Evolutionary conservation across 2,329 filamentous ascomycete genomes (phyloP).

Genomic region (Pleoardoris graminearum): DNA sequence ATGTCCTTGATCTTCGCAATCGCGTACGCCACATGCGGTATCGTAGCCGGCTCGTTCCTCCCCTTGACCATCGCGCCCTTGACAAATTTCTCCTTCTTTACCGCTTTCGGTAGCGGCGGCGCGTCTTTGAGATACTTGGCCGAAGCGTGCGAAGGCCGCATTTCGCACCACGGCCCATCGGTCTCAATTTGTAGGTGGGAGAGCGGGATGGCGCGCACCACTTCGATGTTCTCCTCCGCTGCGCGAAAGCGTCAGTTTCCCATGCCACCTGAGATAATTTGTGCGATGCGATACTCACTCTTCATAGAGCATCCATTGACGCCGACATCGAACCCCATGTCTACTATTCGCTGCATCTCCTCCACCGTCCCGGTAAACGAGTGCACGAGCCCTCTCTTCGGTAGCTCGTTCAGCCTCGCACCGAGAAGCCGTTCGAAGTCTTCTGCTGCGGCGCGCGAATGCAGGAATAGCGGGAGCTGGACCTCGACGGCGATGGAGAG

Average conservation of each 20-base stretch:
- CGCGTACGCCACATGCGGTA: constrained; percentile 83
- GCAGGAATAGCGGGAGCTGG: constrained; percentile 85
- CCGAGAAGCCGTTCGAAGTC: constrained; percentile 80
- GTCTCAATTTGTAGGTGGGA: constrained; percentile 91
- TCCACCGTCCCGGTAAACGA: constrained; percentile 88
- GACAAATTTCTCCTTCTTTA: constrained; percentile 96
- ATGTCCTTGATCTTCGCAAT: constrained; percentile 85
- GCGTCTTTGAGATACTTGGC: constrained; percentile 72
- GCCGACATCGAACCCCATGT: constrained; percentile 84
- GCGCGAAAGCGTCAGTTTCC: not conserved
- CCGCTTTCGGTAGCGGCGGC: constrained; percentile 73
- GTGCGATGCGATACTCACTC: no score
- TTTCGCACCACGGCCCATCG: constrained; percentile 97
- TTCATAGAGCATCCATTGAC: constrained; percentile 97
- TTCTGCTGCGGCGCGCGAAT: constrained; percentile 81
- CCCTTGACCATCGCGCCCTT: constrained; percentile 90
- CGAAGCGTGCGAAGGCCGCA: constrained; percentile 84
- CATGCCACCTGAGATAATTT: no score
- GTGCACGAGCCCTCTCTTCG: constrained; percentile 83
- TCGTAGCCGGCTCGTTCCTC: constrained; percentile 88
- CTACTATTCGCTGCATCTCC: constrained; percentile 81
- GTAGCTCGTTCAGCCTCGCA: constrained; percentile 65
- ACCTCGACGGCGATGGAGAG: constrained; percentile 76
- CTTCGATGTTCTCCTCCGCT: constrained; percentile 72
- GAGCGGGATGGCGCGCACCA: constrained; percentile 78